Conservation (phyloP, 805 yeast species). For the Wickerhamomyces silvicola region DNA sequence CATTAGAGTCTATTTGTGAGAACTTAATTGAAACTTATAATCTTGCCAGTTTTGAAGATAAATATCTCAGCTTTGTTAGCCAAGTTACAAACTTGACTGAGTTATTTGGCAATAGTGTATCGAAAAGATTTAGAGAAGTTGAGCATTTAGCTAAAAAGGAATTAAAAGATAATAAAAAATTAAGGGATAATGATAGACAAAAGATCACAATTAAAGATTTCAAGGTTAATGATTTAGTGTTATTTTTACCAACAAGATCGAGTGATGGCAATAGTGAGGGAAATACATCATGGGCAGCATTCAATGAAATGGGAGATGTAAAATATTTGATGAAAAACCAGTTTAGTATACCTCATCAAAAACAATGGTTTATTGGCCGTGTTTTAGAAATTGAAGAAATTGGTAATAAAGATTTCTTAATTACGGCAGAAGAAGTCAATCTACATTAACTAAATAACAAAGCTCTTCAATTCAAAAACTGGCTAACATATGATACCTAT, state of each 20-base stretch:
- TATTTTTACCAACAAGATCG: slow-evolving; percentile 68
- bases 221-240: slow-evolving; percentile 66
- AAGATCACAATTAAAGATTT: slow-evolving; percentile 67
- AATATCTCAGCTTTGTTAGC: slow-evolving; percentile 18
- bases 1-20: slow-evolving; percentile 12
- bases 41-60: slow-evolving; percentile 19
- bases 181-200: slow-evolving; percentile 39
- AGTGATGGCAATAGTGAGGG: slow-evolving; percentile 2
- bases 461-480: too few relatives aligned
- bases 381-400: slow-evolving; percentile 44
- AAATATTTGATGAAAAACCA: slow-evolving; percentile 64
- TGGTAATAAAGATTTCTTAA: slow-evolving; percentile 13
- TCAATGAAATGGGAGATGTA: slow-evolving; percentile 77
- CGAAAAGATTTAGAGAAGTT: slow-evolving; percentile 79
- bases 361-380: slow-evolving; percentile 83
- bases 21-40: slow-evolving; percentile 15
- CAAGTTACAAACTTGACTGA: slow-evolving; percentile 22
- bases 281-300: slow-evolving; percentile 71
- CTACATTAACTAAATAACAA: too few relatives aligned
- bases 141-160: slow-evolving; percentile 83
- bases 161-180: slow-evolving; percentile 60
- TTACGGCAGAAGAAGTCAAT: slow-evolving; percentile 17
- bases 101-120: slow-evolving; percentile 37
- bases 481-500: too few relatives aligned
- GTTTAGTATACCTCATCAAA: slow-evolving; percentile 29